These are phyloP conservation scores for Exophiala oligosperma DNA, from an alignment of 2,329 filamentous ascomycete genomes.

Conservation along the genomic window DNA sequence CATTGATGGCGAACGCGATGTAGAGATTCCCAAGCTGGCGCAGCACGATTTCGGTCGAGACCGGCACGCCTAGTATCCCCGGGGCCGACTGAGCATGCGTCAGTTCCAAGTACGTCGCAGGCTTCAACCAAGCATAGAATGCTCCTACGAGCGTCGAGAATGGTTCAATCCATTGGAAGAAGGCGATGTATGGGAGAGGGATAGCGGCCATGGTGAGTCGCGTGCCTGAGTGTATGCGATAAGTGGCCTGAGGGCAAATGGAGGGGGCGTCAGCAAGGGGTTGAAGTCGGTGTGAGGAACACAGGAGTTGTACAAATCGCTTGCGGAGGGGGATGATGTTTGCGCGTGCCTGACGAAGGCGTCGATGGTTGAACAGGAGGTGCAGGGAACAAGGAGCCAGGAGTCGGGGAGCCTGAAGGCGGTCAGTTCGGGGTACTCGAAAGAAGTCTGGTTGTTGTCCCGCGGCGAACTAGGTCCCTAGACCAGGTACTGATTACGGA, in stretches of 20 bases:
- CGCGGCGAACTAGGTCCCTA: too few relatives aligned
- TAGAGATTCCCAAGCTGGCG: conserved; percentile 78
- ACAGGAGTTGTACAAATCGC: neutral
- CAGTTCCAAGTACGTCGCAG: conserved; percentile 61
- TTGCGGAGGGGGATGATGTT: neutral
- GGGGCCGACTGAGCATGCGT: conserved; percentile 59
- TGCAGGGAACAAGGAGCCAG: neutral
- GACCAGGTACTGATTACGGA: too few relatives aligned
- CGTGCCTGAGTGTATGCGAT: neutral
- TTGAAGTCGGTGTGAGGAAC: neutral
- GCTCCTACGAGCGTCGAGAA: conserved; percentile 55
- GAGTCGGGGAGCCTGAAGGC: neutral
- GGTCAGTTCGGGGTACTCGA: neutral
- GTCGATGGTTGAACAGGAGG: too few relatives aligned
- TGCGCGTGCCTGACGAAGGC: neutral
- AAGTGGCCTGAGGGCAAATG: neutral
- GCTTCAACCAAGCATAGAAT: conserved; percentile 53
- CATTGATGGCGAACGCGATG: conserved; percentile 73
- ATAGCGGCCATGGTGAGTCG: conserved; percentile 46
- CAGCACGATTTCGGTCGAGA: conserved; percentile 65
- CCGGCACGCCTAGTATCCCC: conserved; percentile 48
- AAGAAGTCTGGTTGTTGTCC: too few relatives aligned
- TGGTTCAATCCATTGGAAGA: conserved; percentile 74
- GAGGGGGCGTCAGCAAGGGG: neutral
- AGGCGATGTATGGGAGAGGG: conserved; percentile 64